Evolutionary conservation across 805 yeast species (phyloP).

Genomic region (Lachancea dasiensis): DNA sequence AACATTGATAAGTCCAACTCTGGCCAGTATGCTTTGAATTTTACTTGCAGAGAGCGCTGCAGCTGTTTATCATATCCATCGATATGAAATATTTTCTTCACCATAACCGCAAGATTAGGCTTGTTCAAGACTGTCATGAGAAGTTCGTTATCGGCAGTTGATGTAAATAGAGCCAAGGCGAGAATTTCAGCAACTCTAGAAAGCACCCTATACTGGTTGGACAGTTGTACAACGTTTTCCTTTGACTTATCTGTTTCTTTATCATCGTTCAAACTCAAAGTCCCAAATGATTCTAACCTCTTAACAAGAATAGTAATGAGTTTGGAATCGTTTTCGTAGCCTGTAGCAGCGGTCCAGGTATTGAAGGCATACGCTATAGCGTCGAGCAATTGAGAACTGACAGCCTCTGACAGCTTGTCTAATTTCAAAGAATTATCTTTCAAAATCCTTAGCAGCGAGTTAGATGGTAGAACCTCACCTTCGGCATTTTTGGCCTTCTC

Average conservation of each 20-base stretch:
- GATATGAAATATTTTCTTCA: constrained; percentile 38
- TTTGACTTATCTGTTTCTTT: constrained; percentile 23
- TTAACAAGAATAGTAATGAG: constrained; percentile 33
- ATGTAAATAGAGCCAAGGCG: constrained; percentile 63
- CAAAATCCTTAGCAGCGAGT: constrained; percentile 49
- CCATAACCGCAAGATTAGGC: constrained; percentile 29
- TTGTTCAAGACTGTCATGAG: constrained; percentile 41
- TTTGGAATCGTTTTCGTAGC: constrained; percentile 41
- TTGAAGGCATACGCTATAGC: constrained; percentile 70
- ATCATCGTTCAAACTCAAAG: constrained; percentile 11
- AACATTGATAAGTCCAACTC: constrained; percentile 45
- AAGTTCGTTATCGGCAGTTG: constrained; percentile 38
- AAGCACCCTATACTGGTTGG: constrained; percentile 51
- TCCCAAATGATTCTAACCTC: constrained; percentile 34
- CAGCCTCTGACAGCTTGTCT: constrained; percentile 51
- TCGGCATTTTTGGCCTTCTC: constrained; percentile 12
- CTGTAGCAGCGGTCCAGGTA: constrained; percentile 65
- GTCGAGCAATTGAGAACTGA: constrained; percentile 63
- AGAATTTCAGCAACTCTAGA: constrained; percentile 71
- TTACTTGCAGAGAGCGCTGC: constrained; percentile 39
- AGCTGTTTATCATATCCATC: constrained; percentile 42
- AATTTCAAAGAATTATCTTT: constrained; percentile 50
- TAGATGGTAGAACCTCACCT: constrained; percentile 12
- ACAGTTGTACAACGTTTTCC: too few relatives aligned
- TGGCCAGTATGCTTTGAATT: constrained; percentile 48